Evolutionary conservation across 106 monocot genomes (phyloP), one percentile per base, ranked within the genome.

Genomic region (Apostasia shenzhenica): DNA sequence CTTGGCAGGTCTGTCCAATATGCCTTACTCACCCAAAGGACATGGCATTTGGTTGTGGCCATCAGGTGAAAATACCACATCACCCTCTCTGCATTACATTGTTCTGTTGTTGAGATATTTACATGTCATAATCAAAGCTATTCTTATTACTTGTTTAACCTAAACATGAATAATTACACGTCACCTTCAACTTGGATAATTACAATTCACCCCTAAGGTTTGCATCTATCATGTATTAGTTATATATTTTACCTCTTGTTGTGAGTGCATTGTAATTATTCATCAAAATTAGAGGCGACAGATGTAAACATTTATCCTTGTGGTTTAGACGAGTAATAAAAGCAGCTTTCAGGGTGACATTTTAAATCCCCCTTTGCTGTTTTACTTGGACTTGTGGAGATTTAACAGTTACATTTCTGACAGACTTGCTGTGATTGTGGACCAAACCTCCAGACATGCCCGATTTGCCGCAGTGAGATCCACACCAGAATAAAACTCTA

Each of bases 41-140:
- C 48, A 90, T 94, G 94, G 94, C 90, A 13, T 94, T 94, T 64
- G 94, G 90, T 26, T 94, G 94, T 66, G 94, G 90, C 3, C 94
- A 94, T 68, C 94, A 90, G 90, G 94, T 94, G 67, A 88, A 61
- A 41, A 55, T 2, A 5, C 42, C 8, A 13, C 70, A 70, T 14
- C 3, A 1, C 52, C 9, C 37, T 57, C 2, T 70, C 9, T 8
- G 7, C 2, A 14, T 8, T 10, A 26, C 48, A 13, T 48, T 43
- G 2, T 57, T 12, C n/a, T 55, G 11, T 51, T 55, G 38, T 45
- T 63, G 61, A 43, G 8, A 61, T 8, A 40, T 61, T 0, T 41
- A 42, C 42, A 41, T 26, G 26, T 26, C 26, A 26, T 26, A 26
- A 26, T 26, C 26, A 26, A 26, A 26, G 26, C 26, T 26, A 0